Evolutionary conservation across 768 basidiomycete species (phyloP).

Genomic region (Hygrocybe coccinea): DNA sequence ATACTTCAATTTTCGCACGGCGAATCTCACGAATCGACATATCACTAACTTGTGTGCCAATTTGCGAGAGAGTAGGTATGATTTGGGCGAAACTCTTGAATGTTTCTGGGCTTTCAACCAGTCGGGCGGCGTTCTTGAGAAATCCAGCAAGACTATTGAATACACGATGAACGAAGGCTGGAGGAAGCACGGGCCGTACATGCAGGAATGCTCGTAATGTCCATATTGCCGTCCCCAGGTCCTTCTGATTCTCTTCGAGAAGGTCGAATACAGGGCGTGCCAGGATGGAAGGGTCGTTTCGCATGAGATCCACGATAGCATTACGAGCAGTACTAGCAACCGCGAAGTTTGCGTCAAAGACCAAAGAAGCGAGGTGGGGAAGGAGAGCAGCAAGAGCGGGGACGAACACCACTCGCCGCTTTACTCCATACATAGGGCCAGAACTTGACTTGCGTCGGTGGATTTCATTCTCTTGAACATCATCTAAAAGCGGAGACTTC

Average conservation of each 20-base stretch:
- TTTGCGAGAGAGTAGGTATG: conserved; percentile 53
- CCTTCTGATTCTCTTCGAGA: conserved; percentile 47
- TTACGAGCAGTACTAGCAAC: conserved; percentile 56
- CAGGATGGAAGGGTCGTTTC: conserved; percentile 68
- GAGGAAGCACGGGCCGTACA: conserved; percentile 52
- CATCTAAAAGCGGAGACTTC: conserved; percentile 16
- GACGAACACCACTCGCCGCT: conserved; percentile 64
- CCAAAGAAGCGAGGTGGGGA: conserved; percentile 47
- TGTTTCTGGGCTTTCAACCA: conserved; percentile 38
- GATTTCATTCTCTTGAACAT: conserved; percentile 32
- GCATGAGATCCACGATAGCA: conserved; percentile 59
- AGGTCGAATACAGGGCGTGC: conserved; percentile 58
- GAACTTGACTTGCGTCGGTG: conserved; percentile 55
- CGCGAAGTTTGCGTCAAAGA: conserved; percentile 47
- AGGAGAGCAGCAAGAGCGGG: conserved; percentile 53
- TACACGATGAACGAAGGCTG: conserved; percentile 57
- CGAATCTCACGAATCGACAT: conserved; percentile 69
- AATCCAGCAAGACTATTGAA: conserved; percentile 71
- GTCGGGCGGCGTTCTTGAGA: conserved; percentile 49
- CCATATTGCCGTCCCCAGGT: conserved; percentile 44
- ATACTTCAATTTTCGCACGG: conserved; percentile 63
- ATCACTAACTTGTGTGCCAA: conserved; percentile 62
- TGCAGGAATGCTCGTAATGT: conserved; percentile 56
- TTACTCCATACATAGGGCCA: conserved; percentile 44
- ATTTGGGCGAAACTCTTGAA: conserved; percentile 51